These are phyloP conservation scores for Gyrodon lividus DNA, from an alignment of 768 basidiomycete species.

Conservation along the genomic window DNA sequence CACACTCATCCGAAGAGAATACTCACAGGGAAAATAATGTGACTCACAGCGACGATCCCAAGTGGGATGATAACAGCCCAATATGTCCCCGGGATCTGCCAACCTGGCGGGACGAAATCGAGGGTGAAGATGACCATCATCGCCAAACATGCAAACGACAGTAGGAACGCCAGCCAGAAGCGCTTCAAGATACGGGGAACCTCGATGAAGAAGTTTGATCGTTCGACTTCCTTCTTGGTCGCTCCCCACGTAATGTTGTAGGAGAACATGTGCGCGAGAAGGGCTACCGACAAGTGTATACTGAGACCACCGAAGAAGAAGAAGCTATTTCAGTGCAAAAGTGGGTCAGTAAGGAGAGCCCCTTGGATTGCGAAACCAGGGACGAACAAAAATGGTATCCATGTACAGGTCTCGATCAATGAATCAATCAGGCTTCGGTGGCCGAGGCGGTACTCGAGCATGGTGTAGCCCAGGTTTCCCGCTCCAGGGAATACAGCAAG, in stretches of 20 bases:
- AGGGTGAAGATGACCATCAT: slow-evolving; percentile 58
- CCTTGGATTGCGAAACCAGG: too few relatives aligned
- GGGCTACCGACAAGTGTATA: slow-evolving; percentile 50
- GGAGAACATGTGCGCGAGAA: slow-evolving; percentile 58
- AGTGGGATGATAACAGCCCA: slow-evolving; percentile 81
- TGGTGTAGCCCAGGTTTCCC: slow-evolving; percentile 67
- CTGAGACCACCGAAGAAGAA: slow-evolving; percentile 59
- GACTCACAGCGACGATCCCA: slow-evolving; percentile 61
- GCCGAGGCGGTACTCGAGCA: slow-evolving; percentile 73
- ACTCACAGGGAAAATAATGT: slow-evolving; percentile 74
- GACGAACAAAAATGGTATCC: slow-evolving; percentile 37
- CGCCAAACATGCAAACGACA: slow-evolving; percentile 51
- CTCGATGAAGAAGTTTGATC: slow-evolving; percentile 89
- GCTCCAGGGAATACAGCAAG: slow-evolving; percentile 71
- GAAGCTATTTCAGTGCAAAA: slow-evolving; percentile 25
- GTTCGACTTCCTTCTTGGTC: slow-evolving; percentile 81
- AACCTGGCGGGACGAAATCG: slow-evolving; percentile 55
- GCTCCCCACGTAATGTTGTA: slow-evolving; percentile 62
- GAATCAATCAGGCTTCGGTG: slow-evolving; percentile 21
- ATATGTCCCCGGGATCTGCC: slow-evolving; percentile 57
- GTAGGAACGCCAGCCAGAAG: slow-evolving; percentile 63
- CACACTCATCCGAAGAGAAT: slow-evolving; percentile 3
- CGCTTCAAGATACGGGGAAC: slow-evolving; percentile 81
- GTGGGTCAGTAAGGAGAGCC: not conserved
- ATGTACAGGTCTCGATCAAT: slow-evolving; percentile 22